phyloP scores from a whole-genome alignment of 768 basidiomycete species.

The Lentinula lateritia region DNA sequence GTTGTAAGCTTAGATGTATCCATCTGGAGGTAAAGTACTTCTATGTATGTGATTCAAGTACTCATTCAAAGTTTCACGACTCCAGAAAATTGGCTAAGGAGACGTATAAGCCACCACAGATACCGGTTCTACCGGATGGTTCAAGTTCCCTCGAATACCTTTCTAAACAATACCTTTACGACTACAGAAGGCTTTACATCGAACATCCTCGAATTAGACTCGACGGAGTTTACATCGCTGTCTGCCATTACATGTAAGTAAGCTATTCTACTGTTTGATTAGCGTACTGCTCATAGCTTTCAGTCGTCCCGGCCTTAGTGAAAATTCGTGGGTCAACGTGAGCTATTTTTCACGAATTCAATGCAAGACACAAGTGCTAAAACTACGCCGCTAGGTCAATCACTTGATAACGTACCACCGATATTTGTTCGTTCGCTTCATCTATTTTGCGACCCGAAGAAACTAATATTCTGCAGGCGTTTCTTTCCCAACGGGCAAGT shows the following conservation, averaged over 20 bases:
- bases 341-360: slow-evolving; percentile 17
- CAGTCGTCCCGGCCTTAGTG: slow-evolving; percentile 72
- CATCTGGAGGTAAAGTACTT: slow-evolving; percentile 54
- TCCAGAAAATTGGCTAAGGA: slow-evolving; percentile 57
- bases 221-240: slow-evolving; percentile 89
- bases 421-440: slow-evolving; percentile 57
- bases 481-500: slow-evolving; percentile 87
- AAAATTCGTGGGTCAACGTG: slow-evolving; percentile 86
- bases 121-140: slow-evolving; percentile 41
- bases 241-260: slow-evolving; percentile 80
- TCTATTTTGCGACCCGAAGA: background rate
- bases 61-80: background rate
- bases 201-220: slow-evolving; percentile 81
- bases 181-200: slow-evolving; percentile 74
- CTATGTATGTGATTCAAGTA: background rate
- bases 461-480: slow-evolving; percentile 40
- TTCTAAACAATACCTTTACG: slow-evolving; percentile 18
- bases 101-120: slow-evolving; percentile 74
- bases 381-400: slow-evolving; percentile 44
- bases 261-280: slow-evolving; percentile 3
- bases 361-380: slow-evolving; percentile 8
- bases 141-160: background rate
- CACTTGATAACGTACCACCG: slow-evolving; percentile 92
- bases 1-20: slow-evolving; percentile 61
- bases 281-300: slow-evolving; percentile 7